phyloP scores from a whole-genome alignment of 768 basidiomycete species.

The Podaxis carcinomalis region DNA sequence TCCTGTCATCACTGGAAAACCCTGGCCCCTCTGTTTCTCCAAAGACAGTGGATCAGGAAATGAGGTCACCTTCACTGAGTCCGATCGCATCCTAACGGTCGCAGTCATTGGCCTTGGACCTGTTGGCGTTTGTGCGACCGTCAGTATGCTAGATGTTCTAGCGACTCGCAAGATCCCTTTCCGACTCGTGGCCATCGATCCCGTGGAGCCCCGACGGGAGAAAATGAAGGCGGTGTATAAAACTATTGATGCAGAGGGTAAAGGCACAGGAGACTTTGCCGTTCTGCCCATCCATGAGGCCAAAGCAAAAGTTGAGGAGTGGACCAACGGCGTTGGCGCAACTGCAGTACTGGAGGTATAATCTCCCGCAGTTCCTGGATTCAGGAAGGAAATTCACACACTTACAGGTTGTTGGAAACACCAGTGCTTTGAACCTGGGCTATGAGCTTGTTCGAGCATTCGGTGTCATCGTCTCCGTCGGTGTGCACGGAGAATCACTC shows the following conservation, averaged over 20 bases:
- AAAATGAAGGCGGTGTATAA: slow-evolving; percentile 59
- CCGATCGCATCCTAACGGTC: slow-evolving; percentile 53
- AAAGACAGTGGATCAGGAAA: slow-evolving; percentile 19
- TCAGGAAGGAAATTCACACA: background rate
- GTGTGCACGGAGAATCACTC: slow-evolving; percentile 54
- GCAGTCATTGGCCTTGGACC: slow-evolving; percentile 76
- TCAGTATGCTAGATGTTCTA: slow-evolving; percentile 62
- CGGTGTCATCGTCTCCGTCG: slow-evolving; percentile 72
- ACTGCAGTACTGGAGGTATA: slow-evolving; percentile 64
- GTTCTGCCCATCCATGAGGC: slow-evolving; percentile 49
- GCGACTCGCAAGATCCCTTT: slow-evolving; percentile 40
- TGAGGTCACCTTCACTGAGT: slow-evolving; percentile 30
- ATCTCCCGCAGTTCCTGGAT: slow-evolving; percentile 2
- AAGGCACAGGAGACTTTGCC: slow-evolving; percentile 44
- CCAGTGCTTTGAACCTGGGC: slow-evolving; percentile 56
- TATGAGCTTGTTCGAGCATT: slow-evolving; percentile 73
- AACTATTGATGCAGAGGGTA: slow-evolving; percentile 39
- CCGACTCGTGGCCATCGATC: slow-evolving; percentile 63
- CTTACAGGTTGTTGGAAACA: slow-evolving; percentile 64
- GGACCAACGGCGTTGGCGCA: slow-evolving; percentile 58
- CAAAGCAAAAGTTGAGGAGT: slow-evolving; percentile 41
- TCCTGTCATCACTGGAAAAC: slow-evolving; percentile 50
- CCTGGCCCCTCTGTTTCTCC: slow-evolving; percentile 53
- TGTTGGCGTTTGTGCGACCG: slow-evolving; percentile 67
- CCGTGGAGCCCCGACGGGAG: slow-evolving; percentile 47